These are phyloP conservation scores for Apocynum venetum DNA, from an alignment of 257 asterid genomes.

Conservation along the genomic window DNA sequence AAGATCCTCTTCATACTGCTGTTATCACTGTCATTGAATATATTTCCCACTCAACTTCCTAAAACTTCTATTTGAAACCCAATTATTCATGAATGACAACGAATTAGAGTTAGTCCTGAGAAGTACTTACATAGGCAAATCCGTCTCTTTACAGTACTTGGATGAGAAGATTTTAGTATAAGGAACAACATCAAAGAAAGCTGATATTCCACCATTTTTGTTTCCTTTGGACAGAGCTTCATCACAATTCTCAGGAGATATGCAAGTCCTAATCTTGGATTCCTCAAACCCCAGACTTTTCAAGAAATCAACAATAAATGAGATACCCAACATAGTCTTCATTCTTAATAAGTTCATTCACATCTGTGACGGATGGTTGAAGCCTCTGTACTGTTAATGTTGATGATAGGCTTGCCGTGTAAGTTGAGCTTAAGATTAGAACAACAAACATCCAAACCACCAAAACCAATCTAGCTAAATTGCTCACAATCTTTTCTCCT, in stretches of 20 bases:
- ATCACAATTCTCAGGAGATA: slow-evolving; percentile 21
- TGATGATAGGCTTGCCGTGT: slow-evolving; percentile 49
- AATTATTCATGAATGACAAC: background rate
- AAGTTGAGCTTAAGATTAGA: slow-evolving; percentile 43
- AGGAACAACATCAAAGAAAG: slow-evolving; percentile 43
- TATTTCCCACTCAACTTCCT: background rate
- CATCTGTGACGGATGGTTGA: slow-evolving; percentile 31
- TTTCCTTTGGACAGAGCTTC: slow-evolving; percentile 31
- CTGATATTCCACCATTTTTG: slow-evolving; percentile 39
- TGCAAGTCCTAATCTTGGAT: slow-evolving; percentile 29
- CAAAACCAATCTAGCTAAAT: slow-evolving; percentile 35
- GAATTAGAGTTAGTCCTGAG: background rate
- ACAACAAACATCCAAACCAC: slow-evolving; percentile 49
- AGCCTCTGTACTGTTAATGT: slow-evolving; percentile 39
- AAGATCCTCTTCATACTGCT: background rate
- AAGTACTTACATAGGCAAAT: slow-evolving; percentile 39
- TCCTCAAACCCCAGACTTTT: slow-evolving; percentile 22
- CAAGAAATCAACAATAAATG: slow-evolving; percentile 35
- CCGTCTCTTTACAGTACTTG: slow-evolving; percentile 39
- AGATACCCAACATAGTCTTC: slow-evolving; percentile 40
- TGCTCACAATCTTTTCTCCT: slow-evolving; percentile 40
- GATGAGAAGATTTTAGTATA: slow-evolving; percentile 30
- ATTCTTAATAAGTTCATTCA: slow-evolving; percentile 29
- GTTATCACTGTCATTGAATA: background rate
- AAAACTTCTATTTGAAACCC: background rate